These are phyloP conservation scores for Chamaenerion angustifolium DNA, from an alignment of 345 rosid genomes.

Conservation along the genomic window DNA sequence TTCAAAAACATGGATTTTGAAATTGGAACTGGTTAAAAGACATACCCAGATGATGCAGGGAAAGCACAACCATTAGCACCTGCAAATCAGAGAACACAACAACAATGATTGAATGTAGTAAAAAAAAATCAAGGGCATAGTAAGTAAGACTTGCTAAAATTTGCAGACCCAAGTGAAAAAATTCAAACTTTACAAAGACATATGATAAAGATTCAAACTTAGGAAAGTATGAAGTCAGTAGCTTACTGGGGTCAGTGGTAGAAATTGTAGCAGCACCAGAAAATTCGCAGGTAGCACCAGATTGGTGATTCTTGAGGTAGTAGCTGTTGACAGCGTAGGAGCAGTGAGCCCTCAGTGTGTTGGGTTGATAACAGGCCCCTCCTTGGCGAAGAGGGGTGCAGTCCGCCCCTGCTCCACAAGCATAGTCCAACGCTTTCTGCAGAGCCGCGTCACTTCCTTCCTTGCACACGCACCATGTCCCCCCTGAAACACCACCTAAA, in stretches of 20 bases:
- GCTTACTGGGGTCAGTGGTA: slow-evolving; percentile 46
- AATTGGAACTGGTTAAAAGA: background rate
- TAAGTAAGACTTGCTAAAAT: no score
- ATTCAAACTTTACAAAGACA: no score
- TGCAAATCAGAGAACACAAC: slow-evolving; percentile 7
- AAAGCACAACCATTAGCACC: slow-evolving; percentile 31
- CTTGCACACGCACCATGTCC: slow-evolving; percentile 82
- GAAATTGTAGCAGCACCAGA: slow-evolving; percentile 48
- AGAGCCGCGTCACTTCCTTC: slow-evolving; percentile 38
- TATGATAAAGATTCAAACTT: no score
- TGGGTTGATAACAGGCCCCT: slow-evolving; percentile 59
- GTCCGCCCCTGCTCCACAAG: slow-evolving; percentile 95
- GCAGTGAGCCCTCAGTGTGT: slow-evolving; percentile 68
- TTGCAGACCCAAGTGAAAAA: no score
- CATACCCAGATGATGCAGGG: slow-evolving; percentile 36
- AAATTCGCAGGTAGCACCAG: slow-evolving; percentile 67
- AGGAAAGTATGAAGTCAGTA: background rate
- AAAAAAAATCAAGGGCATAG: background rate
- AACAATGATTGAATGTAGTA: background rate
- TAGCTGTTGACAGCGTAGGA: slow-evolving; percentile 83
- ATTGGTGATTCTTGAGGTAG: slow-evolving; percentile 67
- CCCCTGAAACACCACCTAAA: slow-evolving; percentile 18
- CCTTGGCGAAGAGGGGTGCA: slow-evolving; percentile 47
- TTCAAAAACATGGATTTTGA: background rate
- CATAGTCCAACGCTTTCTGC: slow-evolving; percentile 75